Evolutionary conservation across 2,329 filamentous ascomycete species (phyloP).

Genomic region (Metarhizium humberi): DNA sequence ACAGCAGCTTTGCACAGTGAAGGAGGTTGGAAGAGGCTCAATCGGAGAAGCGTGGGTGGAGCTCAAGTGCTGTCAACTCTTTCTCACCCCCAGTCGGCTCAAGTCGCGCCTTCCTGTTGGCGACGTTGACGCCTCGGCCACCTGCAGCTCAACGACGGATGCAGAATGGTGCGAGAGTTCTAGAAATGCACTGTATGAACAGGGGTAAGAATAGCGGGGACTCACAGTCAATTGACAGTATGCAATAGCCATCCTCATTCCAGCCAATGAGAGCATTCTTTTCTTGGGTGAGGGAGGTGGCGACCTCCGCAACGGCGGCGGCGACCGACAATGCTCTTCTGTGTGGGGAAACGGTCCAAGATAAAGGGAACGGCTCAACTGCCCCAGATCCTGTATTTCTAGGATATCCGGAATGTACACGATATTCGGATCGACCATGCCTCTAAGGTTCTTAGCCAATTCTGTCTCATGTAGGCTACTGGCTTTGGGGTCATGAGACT

Average conservation of each 20-base stretch:
- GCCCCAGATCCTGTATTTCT: neutral
- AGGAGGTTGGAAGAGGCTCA: conserved; percentile 6
- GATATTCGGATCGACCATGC: neutral
- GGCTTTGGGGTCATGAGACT: neutral
- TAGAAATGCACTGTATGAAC: neutral
- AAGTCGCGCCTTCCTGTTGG: neutral
- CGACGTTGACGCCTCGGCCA: neutral
- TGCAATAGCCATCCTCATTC: neutral
- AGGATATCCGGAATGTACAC: neutral
- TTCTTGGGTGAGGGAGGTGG: conserved; percentile 16
- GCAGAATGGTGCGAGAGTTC: neutral
- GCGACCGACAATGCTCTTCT: conserved; percentile 2
- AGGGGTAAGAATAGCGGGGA: neutral
- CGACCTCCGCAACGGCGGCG: conserved; percentile 20
- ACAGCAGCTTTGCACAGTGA: conserved; percentile 5
- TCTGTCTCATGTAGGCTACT: neutral
- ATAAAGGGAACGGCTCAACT: neutral
- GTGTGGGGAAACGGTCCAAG: neutral
- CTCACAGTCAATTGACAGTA: neutral
- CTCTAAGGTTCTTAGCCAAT: neutral
- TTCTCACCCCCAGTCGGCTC: neutral
- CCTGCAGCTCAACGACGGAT: too few relatives aligned
- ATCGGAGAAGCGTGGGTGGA: conserved; percentile 7
- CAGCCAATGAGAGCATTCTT: neutral
- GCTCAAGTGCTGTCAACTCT: conserved; percentile 1